A percentile compares a stretch with the other conserved stretches of the same genome.
Conservation (phyloP, 306 rosid species). For the Trifolium subterraneum region DNA sequence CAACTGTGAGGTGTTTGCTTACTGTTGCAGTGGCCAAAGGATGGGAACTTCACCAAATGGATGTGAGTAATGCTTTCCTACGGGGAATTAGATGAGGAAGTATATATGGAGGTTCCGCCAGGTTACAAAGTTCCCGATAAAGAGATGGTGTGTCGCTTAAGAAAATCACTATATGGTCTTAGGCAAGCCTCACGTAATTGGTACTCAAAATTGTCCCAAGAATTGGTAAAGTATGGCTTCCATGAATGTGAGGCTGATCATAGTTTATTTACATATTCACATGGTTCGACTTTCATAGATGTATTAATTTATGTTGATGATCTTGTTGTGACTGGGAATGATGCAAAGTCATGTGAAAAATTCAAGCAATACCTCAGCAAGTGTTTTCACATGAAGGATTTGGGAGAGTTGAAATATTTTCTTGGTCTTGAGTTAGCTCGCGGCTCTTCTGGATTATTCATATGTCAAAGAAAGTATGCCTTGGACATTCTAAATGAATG, state of each 20-base stretch:
- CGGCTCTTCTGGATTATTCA: background rate
- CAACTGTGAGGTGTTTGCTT: background rate
- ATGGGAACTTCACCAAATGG: background rate
- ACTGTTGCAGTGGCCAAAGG: background rate
- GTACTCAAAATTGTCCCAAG: background rate
- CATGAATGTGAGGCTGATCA: background rate
- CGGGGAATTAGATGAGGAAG: too few species aligned
- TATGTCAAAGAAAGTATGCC: background rate
- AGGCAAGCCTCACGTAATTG: background rate
- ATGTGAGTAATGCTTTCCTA: too few species aligned
- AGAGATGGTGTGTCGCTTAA: too few species aligned
- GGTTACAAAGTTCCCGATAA: too few species aligned
- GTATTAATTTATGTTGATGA: background rate
- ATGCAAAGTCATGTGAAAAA: background rate
- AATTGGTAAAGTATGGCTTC: background rate
- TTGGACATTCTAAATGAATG: slow-evolving; percentile 3
- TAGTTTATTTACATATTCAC: background rate
- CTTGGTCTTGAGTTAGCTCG: background rate
- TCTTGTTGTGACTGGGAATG: background rate
- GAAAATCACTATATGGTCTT: too few species aligned
- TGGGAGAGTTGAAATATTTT: background rate
- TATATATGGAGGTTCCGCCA: too few species aligned
- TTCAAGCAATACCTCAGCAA: background rate
- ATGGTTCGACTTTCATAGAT: background rate
- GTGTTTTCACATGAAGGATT: background rate